Conservation (phyloP, 768 basidiomycete genomes). For the Boletellus emodensis region DNA sequence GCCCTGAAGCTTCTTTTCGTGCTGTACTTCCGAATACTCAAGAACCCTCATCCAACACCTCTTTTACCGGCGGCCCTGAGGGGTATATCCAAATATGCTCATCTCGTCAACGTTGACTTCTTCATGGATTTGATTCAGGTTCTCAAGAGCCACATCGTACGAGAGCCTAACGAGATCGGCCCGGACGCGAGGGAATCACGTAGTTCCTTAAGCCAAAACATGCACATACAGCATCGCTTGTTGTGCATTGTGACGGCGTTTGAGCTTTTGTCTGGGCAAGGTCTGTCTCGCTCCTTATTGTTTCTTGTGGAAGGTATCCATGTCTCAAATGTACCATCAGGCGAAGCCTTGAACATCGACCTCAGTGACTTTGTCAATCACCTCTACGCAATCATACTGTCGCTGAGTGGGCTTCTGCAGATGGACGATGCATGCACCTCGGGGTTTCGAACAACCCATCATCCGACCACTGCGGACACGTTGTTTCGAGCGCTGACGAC, state of each 20-base stretch:
- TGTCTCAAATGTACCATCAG: constrained; percentile 35
- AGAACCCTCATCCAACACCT: constrained; percentile 72
- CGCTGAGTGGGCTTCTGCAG: constrained; percentile 62
- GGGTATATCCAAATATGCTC: constrained; percentile 91
- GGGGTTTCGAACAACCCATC: constrained; percentile 25
- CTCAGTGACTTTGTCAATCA: constrained; percentile 81
- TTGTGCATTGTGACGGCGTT: constrained; percentile 95
- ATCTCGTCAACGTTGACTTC: constrained; percentile 97
- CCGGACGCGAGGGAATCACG: constrained; percentile 32
- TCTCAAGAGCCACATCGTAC: constrained; percentile 69
- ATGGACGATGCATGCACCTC: constrained; percentile 50
- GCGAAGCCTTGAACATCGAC: constrained; percentile 97
- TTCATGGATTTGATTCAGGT: constrained; percentile 93
- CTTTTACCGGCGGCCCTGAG: constrained; percentile 84
- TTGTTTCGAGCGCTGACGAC: constrained; percentile 83
- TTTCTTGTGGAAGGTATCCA: constrained; percentile 6
- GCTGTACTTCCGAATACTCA: constrained; percentile 93
- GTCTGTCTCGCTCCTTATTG: constrained; percentile 35
- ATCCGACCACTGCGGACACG: constrained; percentile 54
- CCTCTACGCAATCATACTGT: constrained; percentile 78
- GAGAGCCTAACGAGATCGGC: constrained; percentile 42
- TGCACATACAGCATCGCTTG: constrained; percentile 55
- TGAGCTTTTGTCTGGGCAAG: constrained; percentile 94
- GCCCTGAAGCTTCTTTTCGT: constrained; percentile 96
- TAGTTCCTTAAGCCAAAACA: constrained; percentile 31